Percentiles rank a stretch among this genome's conserved stretches.
Conservation (phyloP, 2,329 filamentous ascomycete genomes). For the Endoconidiophora laricicola region DNA sequence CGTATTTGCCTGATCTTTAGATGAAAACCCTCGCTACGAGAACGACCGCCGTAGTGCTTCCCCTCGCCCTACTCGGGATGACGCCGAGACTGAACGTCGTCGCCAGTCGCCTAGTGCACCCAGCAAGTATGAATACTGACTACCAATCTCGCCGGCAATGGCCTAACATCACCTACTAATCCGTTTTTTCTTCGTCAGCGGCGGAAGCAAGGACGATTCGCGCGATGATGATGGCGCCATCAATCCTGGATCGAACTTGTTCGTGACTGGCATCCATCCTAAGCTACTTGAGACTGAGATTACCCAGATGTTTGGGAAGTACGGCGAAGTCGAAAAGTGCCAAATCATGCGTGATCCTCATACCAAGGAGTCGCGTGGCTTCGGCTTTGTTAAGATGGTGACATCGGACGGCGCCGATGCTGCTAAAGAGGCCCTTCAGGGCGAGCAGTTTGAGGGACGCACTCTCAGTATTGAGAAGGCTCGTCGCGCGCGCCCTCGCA, state of each 20-base stretch:
- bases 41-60: constrained; percentile 51
- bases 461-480: constrained; percentile 98
- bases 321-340: constrained; percentile 96
- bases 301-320: constrained; percentile 92
- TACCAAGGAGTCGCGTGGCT: constrained; percentile 94
- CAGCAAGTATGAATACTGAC: constrained; percentile 35
- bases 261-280: constrained; percentile 95
- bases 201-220: constrained; percentile 33
- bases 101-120: constrained; percentile 42
- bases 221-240: constrained; percentile 57
- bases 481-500: constrained; percentile 82
- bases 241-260: constrained; percentile 95
- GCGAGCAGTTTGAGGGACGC: constrained; percentile 85
- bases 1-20: constrained; percentile 21
- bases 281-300: constrained; percentile 81
- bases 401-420: constrained; percentile 90
- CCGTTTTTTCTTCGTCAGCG: constrained; percentile 20
- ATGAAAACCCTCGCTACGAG: constrained; percentile 49
- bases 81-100: constrained; percentile 40
- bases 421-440: constrained; percentile 88
- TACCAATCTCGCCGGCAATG: constrained; percentile 7
- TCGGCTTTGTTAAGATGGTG: constrained; percentile 98
- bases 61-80: constrained; percentile 43
- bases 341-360: constrained; percentile 99
- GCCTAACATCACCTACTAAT: not conserved